Evolutionary conservation across 768 basidiomycete species (phyloP).

Genomic region (Amylocystis lapponica): DNA sequence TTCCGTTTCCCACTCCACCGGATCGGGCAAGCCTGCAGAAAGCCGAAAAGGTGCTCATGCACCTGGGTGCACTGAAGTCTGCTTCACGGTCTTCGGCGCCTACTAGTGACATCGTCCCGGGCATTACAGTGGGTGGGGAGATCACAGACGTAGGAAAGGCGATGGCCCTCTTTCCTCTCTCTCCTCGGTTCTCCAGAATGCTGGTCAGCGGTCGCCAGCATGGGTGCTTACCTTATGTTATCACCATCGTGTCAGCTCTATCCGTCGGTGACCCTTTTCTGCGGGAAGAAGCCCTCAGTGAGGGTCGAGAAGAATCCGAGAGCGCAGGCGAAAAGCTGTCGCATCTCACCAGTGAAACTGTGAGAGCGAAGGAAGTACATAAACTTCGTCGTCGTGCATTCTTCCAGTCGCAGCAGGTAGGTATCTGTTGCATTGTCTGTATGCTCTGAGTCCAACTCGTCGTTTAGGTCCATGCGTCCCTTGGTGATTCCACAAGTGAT

Average conservation of each 20-base stretch:
- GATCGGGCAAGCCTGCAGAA: constrained; percentile 68
- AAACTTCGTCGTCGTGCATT: constrained; percentile 67
- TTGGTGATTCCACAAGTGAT: constrained; percentile 82
- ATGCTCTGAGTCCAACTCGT: not conserved
- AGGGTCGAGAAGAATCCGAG: constrained; percentile 35
- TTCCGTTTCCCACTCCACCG: constrained; percentile 97
- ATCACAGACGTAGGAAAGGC: constrained; percentile 88
- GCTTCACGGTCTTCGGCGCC: constrained; percentile 1
- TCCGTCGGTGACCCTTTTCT: constrained; percentile 96
- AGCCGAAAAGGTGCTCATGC: constrained; percentile 74
- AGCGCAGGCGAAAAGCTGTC: constrained; percentile 33
- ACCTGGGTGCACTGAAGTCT: constrained; percentile 72
- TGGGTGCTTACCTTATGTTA: constrained; percentile 86
- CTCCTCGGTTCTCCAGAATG: constrained; percentile 95
- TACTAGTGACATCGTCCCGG: constrained; percentile 11
- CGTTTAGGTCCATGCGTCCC: constrained; percentile 64
- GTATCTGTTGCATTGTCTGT: constrained; percentile 12
- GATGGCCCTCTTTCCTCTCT: constrained; percentile 92
- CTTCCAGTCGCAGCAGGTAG: constrained; percentile 76
- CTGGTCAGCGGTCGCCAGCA: constrained; percentile 81
- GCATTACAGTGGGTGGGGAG: constrained; percentile 42
- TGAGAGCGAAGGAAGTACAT: constrained; percentile 50
- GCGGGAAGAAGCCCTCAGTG: constrained; percentile 61
- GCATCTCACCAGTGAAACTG: constrained; percentile 41
- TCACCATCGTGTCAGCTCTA: constrained; percentile 84